Percentiles rank a stretch among this genome's conserved stretches.
Conservation (phyloP, 768 basidiomycete genomes). For the Gelatoporia subvermispora region DNA sequence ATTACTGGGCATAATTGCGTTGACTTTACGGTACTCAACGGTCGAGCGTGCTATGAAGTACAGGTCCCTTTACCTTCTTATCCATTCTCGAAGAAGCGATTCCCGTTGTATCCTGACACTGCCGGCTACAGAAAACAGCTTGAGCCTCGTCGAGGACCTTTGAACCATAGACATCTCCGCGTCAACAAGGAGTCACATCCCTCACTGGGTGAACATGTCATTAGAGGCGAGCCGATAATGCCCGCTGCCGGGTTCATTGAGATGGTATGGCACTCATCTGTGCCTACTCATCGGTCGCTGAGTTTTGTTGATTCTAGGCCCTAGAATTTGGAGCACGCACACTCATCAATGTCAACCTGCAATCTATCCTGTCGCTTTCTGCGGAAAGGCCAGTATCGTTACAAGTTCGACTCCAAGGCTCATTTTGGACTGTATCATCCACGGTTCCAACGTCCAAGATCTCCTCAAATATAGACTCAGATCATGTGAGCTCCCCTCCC, state of each 20-base stretch:
- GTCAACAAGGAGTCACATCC: conserved; percentile 35
- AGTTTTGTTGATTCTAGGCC: conserved; percentile 18
- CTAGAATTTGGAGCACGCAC: conserved; percentile 30
- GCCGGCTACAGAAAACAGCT: conserved; percentile 16
- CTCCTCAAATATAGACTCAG: background rate
- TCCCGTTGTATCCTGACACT: conserved; percentile 19
- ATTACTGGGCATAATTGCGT: conserved; percentile 26
- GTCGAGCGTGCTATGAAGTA: background rate
- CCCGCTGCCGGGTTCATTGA: conserved; percentile 40
- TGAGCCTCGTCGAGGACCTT: conserved; percentile 27
- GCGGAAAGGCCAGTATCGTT: conserved; percentile 16
- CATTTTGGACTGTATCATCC: conserved; percentile 25
- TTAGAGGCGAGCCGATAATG: conserved; percentile 41
- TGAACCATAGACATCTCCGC: conserved; percentile 31
- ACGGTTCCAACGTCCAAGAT: conserved; percentile 5
- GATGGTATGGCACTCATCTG: conserved; percentile 25
- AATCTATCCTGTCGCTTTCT: conserved; percentile 20
- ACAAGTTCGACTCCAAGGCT: conserved; percentile 15
- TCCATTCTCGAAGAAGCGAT: conserved; percentile 27
- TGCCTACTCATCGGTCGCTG: background rate
- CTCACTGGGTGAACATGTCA: conserved; percentile 38
- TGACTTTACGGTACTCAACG: conserved; percentile 29
- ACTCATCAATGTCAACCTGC: conserved; percentile 23
- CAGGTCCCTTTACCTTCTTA: conserved; percentile 13
- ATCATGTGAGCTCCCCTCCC: background rate